Evolutionary conservation across 768 basidiomycete genomes (phyloP).

Genomic region (Infundibulicybe gibba): DNA sequence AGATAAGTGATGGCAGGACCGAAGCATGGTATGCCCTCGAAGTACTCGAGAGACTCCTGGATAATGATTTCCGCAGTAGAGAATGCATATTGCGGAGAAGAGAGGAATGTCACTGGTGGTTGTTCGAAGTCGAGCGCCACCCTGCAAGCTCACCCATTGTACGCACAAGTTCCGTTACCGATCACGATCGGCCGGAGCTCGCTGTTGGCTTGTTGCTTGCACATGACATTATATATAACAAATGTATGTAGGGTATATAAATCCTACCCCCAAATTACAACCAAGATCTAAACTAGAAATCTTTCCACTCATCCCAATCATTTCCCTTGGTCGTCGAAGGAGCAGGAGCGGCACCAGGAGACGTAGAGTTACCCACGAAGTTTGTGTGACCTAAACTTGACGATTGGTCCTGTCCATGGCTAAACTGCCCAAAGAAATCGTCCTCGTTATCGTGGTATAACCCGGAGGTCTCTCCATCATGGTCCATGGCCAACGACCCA

Average conservation of each 20-base stretch:
- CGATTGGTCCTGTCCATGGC: slow-evolving; percentile 23
- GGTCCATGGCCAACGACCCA: slow-evolving; percentile 39
- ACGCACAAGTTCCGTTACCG: slow-evolving; percentile 14
- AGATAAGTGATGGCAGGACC: slow-evolving; percentile 69
- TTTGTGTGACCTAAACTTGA: slow-evolving; percentile 2
- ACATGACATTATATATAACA: not conserved
- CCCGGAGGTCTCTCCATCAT: slow-evolving; percentile 49
- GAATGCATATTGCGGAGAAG: slow-evolving; percentile 11
- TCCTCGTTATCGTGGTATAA: slow-evolving; percentile 69
- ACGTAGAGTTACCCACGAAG: slow-evolving; percentile 2
- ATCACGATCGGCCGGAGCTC: slow-evolving; percentile 33
- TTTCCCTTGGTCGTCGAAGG: slow-evolving; percentile 52
- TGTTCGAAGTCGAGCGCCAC: no score
- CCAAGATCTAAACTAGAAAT: slow-evolving; percentile 48
- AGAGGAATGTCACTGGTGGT: not conserved
- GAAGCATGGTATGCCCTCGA: slow-evolving; percentile 62
- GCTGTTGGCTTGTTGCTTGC: no score
- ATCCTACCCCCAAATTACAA: not conserved
- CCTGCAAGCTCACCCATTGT: no score
- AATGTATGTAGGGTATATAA: slow-evolving; percentile 1
- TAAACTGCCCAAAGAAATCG: slow-evolving; percentile 57
- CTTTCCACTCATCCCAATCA: slow-evolving; percentile 75
- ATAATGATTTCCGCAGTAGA: slow-evolving; percentile 12
- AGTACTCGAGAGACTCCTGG: slow-evolving; percentile 5
- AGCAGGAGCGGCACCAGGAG: slow-evolving; percentile 13